Conservation (phyloP, 805 yeast species). For the Clavispora asparagi region DNA sequence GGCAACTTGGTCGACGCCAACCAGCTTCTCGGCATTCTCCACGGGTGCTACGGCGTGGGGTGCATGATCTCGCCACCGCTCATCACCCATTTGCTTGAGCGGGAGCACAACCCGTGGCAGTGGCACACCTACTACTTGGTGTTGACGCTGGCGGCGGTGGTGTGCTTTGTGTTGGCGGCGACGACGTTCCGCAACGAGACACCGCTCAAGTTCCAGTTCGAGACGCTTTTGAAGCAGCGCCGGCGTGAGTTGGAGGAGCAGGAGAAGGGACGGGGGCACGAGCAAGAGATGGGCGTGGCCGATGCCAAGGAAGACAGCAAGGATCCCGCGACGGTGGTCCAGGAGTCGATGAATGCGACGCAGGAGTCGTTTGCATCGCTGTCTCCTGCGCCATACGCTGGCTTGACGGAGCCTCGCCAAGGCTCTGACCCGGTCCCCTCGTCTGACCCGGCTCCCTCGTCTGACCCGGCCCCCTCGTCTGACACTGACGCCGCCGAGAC, state of each 20-base stretch:
- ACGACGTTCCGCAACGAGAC: constrained; percentile 38
- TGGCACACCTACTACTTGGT: constrained; percentile 46
- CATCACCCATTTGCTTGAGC: constrained; percentile 36
- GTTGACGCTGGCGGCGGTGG: constrained; percentile 22
- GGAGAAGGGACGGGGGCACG: no score
- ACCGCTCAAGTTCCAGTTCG: constrained; percentile 37
- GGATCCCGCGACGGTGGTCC: no score
- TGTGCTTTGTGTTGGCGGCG: constrained; percentile 18
- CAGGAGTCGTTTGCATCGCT: no score
- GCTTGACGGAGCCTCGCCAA: no score
- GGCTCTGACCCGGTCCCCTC: no score
- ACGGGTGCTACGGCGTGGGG: constrained; percentile 51
- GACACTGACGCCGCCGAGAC: no score
- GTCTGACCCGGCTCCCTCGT: no score
- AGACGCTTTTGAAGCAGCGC: constrained; percentile 9
- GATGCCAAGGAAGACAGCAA: no score
- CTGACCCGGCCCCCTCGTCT: no score
- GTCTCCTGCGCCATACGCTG: no score
- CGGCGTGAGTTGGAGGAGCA: constrained; percentile 4
- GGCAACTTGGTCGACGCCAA: constrained; percentile 44
- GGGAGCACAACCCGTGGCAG: constrained; percentile 32
- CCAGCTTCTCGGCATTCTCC: constrained; percentile 47
- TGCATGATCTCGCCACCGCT: constrained; percentile 48
- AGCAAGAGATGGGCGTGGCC: no score
- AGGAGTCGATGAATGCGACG: no score